These are phyloP conservation scores for Termitomyces sp. DNA, from an alignment of 768 basidiomycete species.

Conservation along the genomic window DNA sequence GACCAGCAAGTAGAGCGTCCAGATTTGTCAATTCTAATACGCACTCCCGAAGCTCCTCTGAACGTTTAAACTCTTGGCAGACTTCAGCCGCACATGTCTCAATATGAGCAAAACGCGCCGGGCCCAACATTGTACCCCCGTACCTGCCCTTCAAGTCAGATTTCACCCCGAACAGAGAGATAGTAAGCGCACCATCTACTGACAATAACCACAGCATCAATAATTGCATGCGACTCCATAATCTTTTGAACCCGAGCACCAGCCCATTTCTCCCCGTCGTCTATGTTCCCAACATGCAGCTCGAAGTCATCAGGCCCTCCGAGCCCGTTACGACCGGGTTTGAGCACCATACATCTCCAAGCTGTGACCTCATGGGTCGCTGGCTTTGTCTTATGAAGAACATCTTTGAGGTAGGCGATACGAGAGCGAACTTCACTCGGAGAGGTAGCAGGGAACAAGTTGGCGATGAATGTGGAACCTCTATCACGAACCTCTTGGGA, in stretches of 20 bases:
- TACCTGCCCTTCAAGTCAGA: slow-evolving; percentile 41
- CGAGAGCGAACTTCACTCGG: slow-evolving; percentile 44
- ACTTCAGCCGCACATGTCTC: slow-evolving; percentile 72
- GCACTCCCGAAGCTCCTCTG: slow-evolving; percentile 64
- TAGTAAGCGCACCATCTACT: slow-evolving; percentile 57
- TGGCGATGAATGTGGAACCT: slow-evolving; percentile 65
- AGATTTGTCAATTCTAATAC: slow-evolving; percentile 51
- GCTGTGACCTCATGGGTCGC: slow-evolving; percentile 73
- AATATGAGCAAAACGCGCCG: slow-evolving; percentile 71
- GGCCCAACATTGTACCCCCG: slow-evolving; percentile 77
- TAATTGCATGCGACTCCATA: slow-evolving; percentile 63
- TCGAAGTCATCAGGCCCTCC: slow-evolving; percentile 74
- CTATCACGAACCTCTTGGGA: slow-evolving; percentile 78
- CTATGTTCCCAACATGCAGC: slow-evolving; percentile 54
- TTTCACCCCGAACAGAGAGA: not conserved
- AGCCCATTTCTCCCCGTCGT: slow-evolving; percentile 77
- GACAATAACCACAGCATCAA: slow-evolving; percentile 78
- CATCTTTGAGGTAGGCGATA: slow-evolving; percentile 47
- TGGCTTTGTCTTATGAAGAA: slow-evolving; percentile 51
- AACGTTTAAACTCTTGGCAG: slow-evolving; percentile 58
- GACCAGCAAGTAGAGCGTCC: slow-evolving; percentile 53
- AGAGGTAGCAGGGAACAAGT: slow-evolving; percentile 51
- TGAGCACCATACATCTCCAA: slow-evolving; percentile 75
- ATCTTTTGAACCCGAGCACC: slow-evolving; percentile 56
- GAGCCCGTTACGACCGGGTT: slow-evolving; percentile 58